A percentile compares a stretch with the other conserved stretches of the same genome.
Conservation (phyloP, 306 rosid genomes). For the Quillaja saponaria region DNA sequence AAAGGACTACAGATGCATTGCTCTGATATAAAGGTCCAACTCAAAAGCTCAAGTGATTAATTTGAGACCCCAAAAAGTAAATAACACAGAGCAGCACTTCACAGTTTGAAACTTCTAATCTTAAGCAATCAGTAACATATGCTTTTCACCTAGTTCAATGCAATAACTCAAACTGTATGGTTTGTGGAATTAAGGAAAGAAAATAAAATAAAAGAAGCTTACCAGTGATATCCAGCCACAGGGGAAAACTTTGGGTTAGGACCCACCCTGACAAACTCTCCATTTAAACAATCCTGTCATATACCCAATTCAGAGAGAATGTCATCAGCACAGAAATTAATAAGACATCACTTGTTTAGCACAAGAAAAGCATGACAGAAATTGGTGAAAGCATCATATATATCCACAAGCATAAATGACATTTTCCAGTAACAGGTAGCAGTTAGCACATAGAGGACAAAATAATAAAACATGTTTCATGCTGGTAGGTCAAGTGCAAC, state of each 20-base stretch:
- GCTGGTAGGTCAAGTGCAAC: neutral
- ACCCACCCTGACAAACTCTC: conserved; percentile 96
- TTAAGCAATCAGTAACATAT: conserved; percentile 1
- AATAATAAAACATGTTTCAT: neutral
- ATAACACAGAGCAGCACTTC: neutral
- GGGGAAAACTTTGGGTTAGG: conserved; percentile 85
- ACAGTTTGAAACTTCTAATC: neutral
- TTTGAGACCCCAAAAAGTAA: neutral
- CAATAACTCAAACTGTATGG: conserved; percentile 1
- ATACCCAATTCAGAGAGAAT: conserved; percentile 22
- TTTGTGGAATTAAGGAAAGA: neutral
- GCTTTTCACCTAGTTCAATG: conserved; percentile 10
- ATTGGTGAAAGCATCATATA: neutral
- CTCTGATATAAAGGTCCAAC: neutral
- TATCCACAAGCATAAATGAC: conserved; percentile 3
- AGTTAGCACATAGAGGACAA: neutral
- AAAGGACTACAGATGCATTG: too few relatives aligned
- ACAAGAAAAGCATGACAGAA: neutral
- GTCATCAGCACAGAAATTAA: conserved; percentile 7
- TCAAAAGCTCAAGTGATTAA: neutral
- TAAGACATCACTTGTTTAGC: neutral
- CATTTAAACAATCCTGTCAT: conserved; percentile 80
- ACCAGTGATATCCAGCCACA: conserved; percentile 94
- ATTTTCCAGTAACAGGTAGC: conserved; percentile 1
- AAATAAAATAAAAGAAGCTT: too few relatives aligned